Evolutionary conservation across 805 yeast species (phyloP), one percentile per base, ranked within the genome.

Genomic region (Lipomyces japonicus): DNA sequence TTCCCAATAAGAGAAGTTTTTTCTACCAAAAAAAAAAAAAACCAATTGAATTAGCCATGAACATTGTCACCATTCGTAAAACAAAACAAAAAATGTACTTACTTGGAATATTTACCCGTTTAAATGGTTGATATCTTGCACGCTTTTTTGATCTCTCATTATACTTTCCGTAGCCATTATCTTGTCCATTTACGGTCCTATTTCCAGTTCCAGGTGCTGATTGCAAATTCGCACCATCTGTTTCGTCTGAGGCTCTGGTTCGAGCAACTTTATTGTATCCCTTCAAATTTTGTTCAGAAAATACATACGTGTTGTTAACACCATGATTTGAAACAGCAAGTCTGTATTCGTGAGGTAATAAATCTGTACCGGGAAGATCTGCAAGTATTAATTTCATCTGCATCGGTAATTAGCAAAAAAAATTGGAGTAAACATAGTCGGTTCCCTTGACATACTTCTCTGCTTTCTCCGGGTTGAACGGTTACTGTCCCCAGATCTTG

Each of bases 1-100:
- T 89, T 86, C 34, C 98, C 98, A 10, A 80, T 77, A 31, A 93
- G 68, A 1, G 89, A 78, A 0, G 98, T 90, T 61, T 86, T 86
- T 64, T 81, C 60, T 48, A 38, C 24, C 25, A 24, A 18, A 34
- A 34, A 32, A n/a, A 38, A 41, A 16, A 42, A 16, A 18, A 5
- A n/a, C 39, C 26, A 36, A 25, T 6, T 7, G 12, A 46, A 45
- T 42, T 9, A 42, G 14, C 16, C n/a, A 9, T 18, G 71, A 12
- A 7, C 31, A 36, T 4, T 6, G 16, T 14, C n/a, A 23, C 9
- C 34, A 36, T 18, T 4, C 32, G 7, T 26, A n/a, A 19, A 25
- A 2, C 12, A 37, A 7, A 6, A 7, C 26, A 6, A n/a, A 9
- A 39, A 6, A 26, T 37, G 10, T 3, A 10, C 61, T 23, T 53